phyloP scores from a whole-genome alignment of 768 basidiomycete genomes.

The Leucocoprinus sp. region DNA sequence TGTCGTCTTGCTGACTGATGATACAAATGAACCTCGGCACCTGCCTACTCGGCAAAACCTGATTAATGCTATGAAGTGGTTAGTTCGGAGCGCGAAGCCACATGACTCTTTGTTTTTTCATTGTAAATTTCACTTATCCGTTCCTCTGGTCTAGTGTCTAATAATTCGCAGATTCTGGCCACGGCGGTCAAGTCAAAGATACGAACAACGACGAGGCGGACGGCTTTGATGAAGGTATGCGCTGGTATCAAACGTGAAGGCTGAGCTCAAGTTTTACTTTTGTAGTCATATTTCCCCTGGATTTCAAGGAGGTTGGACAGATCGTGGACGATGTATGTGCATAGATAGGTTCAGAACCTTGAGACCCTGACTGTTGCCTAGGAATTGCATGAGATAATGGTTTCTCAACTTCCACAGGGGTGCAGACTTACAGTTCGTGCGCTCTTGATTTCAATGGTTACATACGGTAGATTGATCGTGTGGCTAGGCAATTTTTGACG shows the following conservation, averaged over 20 bases:
- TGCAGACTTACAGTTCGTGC: constrained; percentile 42
- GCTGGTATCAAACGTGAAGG: neutral
- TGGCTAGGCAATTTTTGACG: constrained; percentile 44
- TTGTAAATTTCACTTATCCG: constrained; percentile 30
- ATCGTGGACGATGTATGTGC: constrained; percentile 61
- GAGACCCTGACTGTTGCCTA: constrained; percentile 12
- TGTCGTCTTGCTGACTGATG: constrained; percentile 66
- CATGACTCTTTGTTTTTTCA: constrained; percentile 78
- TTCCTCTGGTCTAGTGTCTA: neutral
- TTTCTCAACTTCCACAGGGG: constrained; percentile 34
- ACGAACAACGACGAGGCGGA: constrained; percentile 69
- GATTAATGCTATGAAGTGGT: constrained; percentile 43
- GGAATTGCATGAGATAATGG: constrained; percentile 46
- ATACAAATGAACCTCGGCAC: constrained; percentile 32
- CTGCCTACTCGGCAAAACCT: constrained; percentile 41
- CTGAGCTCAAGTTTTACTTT: neutral
- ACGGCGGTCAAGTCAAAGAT: constrained; percentile 88
- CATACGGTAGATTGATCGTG: neutral
- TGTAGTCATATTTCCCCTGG: constrained; percentile 80
- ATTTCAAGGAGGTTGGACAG: constrained; percentile 66
- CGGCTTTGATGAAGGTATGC: constrained; percentile 73
- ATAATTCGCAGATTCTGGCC: constrained; percentile 64
- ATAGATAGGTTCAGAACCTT: neutral
- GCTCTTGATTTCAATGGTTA: neutral
- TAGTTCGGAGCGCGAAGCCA: constrained; percentile 57